Conservation (phyloP, 495 filamentous ascomycete species). For the Talaromyces trachyspermus region DNA sequence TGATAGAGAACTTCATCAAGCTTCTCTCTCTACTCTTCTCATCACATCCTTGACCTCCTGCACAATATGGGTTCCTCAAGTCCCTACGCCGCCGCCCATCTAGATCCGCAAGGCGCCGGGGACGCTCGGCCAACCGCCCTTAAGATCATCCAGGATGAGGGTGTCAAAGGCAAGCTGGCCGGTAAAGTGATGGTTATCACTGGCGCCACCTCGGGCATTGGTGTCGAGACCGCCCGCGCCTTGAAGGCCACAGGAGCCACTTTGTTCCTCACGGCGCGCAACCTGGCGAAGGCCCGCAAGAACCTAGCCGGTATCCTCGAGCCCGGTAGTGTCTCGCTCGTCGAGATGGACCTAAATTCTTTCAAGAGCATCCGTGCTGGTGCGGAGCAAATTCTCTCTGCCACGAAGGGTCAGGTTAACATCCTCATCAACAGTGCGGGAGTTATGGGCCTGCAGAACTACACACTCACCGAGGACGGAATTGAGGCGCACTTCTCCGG, state of each 20-base stretch:
- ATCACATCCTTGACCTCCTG: too few species aligned
- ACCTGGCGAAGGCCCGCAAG: conserved; percentile 25
- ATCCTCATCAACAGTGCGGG: conserved; percentile 36
- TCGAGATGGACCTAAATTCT: conserved; percentile 35
- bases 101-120: conserved; percentile 32
- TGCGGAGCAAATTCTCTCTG: conserved; percentile 29
- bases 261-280: conserved; percentile 34
- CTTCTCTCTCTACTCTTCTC: too few species aligned
- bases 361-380: conserved; percentile 29
- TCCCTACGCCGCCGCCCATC: conserved; percentile 35
- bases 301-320: conserved; percentile 13
- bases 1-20: too few species aligned
- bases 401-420: conserved; percentile 24
- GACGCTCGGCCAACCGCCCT: conserved; percentile 47
- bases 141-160: conserved; percentile 43
- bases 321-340: conserved; percentile 9
- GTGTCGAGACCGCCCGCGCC: conserved; percentile 41
- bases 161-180: conserved; percentile 23
- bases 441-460: conserved; percentile 31
- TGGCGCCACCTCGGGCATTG: conserved; percentile 42
- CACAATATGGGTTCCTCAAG: too few species aligned
- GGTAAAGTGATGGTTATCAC: conserved; percentile 44
- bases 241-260: conserved; percentile 39
- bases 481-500: conserved; percentile 34
- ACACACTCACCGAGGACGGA: conserved; percentile 26